These are phyloP conservation scores for Calonectria pseudoreteaudii DNA, from an alignment of 2,329 filamentous ascomycete genomes.

Conservation along the genomic window DNA sequence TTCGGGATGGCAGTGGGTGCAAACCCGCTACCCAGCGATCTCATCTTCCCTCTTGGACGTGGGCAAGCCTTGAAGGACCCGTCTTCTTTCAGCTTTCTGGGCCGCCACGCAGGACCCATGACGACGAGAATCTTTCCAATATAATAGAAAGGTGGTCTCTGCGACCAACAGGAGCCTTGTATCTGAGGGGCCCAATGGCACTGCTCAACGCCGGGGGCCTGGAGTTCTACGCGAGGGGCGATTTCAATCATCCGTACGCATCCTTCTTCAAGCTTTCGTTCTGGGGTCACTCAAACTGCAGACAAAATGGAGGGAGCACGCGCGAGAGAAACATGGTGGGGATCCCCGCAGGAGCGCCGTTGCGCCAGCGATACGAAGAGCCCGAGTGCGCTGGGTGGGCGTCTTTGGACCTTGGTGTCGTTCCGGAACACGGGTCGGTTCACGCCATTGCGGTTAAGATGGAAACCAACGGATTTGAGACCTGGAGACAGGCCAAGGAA, in stretches of 20 bases:
- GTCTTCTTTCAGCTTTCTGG: neutral
- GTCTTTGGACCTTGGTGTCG: neutral
- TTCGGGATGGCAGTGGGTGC: neutral
- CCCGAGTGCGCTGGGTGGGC: neutral
- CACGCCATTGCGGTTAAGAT: neutral
- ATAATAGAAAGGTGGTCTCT: neutral
- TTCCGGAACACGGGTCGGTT: neutral
- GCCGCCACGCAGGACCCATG: neutral
- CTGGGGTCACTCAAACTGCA: neutral
- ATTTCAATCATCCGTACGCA: neutral
- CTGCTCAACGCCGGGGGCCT: neutral
- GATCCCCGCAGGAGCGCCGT: neutral
- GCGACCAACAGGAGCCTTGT: neutral
- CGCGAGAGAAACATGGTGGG: neutral
- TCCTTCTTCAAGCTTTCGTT: neutral
- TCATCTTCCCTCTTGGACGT: neutral
- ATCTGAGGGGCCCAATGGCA: neutral
- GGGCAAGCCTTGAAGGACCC: neutral
- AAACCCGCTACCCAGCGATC: neutral
- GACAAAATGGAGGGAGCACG: neutral
- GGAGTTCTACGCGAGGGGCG: neutral
- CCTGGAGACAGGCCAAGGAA: neutral
- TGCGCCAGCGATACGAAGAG: neutral
- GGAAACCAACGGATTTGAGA: neutral
- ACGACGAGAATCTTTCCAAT: neutral